Evolutionary conservation across 208 protist genomes (phyloP).

Genomic region (Naegleria lovaniensis): DNA sequence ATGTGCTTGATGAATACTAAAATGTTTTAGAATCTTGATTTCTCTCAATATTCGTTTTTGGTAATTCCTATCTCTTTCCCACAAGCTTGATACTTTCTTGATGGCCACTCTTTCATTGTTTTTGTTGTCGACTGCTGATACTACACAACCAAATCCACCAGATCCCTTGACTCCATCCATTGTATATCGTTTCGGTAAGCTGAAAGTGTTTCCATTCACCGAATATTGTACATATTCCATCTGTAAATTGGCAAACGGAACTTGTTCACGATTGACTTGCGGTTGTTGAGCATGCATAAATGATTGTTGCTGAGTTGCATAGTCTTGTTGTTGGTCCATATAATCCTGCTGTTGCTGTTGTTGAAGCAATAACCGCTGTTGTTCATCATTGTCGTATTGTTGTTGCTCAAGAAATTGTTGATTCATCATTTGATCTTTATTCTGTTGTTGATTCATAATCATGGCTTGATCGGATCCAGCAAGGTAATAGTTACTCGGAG

Average conservation of each 20-base stretch:
- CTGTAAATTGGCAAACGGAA: not conserved
- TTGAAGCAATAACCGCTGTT: no score
- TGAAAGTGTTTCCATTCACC: constrained; percentile 2
- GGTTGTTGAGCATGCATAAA: not conserved
- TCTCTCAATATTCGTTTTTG: constrained; percentile 26
- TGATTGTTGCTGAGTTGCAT: no score
- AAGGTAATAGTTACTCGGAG: no score
- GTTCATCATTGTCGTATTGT: no score
- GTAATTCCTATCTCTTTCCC: constrained; percentile 8
- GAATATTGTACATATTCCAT: not conserved
- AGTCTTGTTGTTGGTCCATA: no score
- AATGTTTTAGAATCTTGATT: constrained; percentile 22
- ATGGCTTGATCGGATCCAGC: not conserved
- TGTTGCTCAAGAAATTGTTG: no score
- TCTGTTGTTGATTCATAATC: not conserved
- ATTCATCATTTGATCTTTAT: no score
- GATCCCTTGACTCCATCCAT: not conserved
- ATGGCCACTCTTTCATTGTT: constrained; percentile 13
- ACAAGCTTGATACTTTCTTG: constrained; percentile 4
- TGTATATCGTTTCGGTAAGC: not conserved
- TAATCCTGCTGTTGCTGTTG: no score
- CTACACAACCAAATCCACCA: constrained; percentile 16
- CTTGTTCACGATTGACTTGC: not conserved
- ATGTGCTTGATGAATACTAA: not conserved
- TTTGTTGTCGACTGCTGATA: not conserved